phyloP scores from a whole-genome alignment of 2,329 filamentous ascomycete species.

The Elsinoe batatas region DNA sequence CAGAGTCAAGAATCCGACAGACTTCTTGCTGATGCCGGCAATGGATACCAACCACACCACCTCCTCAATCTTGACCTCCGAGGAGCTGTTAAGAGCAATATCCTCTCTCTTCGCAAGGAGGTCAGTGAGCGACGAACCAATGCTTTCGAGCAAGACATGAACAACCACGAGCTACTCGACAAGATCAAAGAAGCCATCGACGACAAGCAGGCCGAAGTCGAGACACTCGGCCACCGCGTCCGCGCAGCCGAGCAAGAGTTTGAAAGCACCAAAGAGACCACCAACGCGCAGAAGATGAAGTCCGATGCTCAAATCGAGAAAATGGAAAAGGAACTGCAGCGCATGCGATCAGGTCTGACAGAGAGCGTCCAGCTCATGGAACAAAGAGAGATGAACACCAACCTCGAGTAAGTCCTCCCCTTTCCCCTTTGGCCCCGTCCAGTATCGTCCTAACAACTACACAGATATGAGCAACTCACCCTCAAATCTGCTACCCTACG shows the following conservation, averaged over 20 bases:
- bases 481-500: conserved; percentile 71
- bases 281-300: conserved; percentile 74
- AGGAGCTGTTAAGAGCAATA: conserved; percentile 67
- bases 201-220: conserved; percentile 86
- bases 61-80: conserved; percentile 84
- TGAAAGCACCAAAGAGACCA: conserved; percentile 81
- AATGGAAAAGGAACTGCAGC: conserved; percentile 95
- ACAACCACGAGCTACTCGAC: conserved; percentile 86
- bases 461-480: conserved; percentile 82
- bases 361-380: conserved; percentile 88
- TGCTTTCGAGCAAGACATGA: conserved; percentile 83
- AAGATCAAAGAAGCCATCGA: conserved; percentile 95
- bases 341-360: conserved; percentile 73
- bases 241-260: conserved; percentile 86
- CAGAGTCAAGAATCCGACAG: conserved; percentile 55
- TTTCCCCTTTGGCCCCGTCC: conserved; percentile 17
- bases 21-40: conserved; percentile 68
- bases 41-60: conserved; percentile 82
- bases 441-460: conserved; percentile 8
- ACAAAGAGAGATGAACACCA: conserved; percentile 91
- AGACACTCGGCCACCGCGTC: conserved; percentile 79
- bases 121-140: conserved; percentile 79
- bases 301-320: conserved; percentile 94
- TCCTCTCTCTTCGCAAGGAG: conserved; percentile 72
- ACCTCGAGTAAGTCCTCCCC: conserved; percentile 62